Percentiles rank a stretch among this genome's conserved stretches.
Conservation (phyloP, 2,329 filamentous ascomycete genomes). For the Colletotrichum somersetense region DNA sequence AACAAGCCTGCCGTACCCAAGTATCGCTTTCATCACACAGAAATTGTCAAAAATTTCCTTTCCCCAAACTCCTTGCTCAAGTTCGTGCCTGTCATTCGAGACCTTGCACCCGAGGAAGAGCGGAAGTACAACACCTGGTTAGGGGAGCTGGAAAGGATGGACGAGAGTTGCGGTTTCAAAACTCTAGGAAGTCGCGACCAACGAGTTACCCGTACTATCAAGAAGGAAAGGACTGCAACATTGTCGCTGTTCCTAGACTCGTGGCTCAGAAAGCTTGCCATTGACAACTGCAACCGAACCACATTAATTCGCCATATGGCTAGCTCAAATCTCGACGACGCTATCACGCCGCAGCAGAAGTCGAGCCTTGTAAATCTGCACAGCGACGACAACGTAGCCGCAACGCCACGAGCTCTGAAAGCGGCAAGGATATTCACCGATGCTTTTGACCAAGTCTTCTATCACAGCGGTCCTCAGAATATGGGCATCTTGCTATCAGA, state of each 20-base stretch:
- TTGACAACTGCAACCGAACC: conserved; percentile 65
- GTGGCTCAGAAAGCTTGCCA: conserved; percentile 64
- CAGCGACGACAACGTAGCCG: conserved; percentile 54
- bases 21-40: conserved; percentile 71
- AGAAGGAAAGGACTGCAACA: conserved; percentile 64
- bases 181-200: conserved; percentile 63
- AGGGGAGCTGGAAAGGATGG: conserved; percentile 68
- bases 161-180: conserved; percentile 69
- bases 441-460: conserved; percentile 69
- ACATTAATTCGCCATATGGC: conserved; percentile 67
- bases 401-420: conserved; percentile 55
- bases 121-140: conserved; percentile 68
- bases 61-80: conserved; percentile 71
- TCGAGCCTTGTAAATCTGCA: conserved; percentile 63
- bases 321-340: conserved; percentile 59
- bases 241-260: conserved; percentile 66
- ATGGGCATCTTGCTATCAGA: conserved; percentile 63
- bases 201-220: conserved; percentile 62
- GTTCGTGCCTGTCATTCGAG: conserved; percentile 70
- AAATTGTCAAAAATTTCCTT: conserved; percentile 70
- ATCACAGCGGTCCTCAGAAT: conserved; percentile 48
- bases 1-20: conserved; percentile 66
- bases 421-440: conserved; percentile 65
- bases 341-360: conserved; percentile 68
- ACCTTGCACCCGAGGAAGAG: conserved; percentile 69